Base-by-base conservation (phyloP, 2,329 filamentous ascomycete genomes). In the Apiospora hydei region DNA sequence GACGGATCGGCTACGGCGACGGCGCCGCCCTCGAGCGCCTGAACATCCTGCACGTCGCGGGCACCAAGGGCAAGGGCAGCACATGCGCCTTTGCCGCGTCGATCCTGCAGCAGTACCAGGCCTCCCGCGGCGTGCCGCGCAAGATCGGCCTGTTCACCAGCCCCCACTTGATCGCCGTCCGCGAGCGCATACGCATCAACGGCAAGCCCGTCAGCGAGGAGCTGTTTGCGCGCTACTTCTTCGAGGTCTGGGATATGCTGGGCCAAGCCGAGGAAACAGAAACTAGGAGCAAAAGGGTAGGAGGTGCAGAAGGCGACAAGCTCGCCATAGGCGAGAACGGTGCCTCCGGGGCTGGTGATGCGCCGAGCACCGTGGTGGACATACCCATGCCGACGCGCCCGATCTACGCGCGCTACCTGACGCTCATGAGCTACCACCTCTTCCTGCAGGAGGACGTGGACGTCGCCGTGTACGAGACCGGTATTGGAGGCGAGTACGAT, bases 1-100 rank as follows among this genome's bases (percentile, higher is more conserved):
- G 86, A 71, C 92, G 92, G 75, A 90, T 96, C 78, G 94, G 95
- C 75, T 95, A 98, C 81, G 86, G 93, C 82, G 57, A 64, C 21
- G 80, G 82, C 7, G 76, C 80, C 16, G 88, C 91, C 74, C 81
- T 93, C 51, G 82, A 89, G 75, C 83, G 83, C n/a, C 82, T 94
- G 43, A 92, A 92, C 75, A 85, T 93, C 38, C 79, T 94, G 51
- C 92, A 94, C 81, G 88, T 94, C 38, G 89, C 92, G 34, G 92
- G 92, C 6, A 94, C 92, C n/a, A 94, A 94, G 80, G 92, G 92
- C 6, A 94, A 94, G 81, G 92, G 92, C 41, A 92, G 88, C 77
- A 93, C 91, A 1, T 94, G 91, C 77, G 91, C 91, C 51, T 93
- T 92, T 75, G 85, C 89, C 72, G 86, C 90, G 73, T 89, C 88